phyloP scores from a whole-genome alignment of 2,329 filamentous ascomycete species.

The Cladophialophora yegresii region DNA sequence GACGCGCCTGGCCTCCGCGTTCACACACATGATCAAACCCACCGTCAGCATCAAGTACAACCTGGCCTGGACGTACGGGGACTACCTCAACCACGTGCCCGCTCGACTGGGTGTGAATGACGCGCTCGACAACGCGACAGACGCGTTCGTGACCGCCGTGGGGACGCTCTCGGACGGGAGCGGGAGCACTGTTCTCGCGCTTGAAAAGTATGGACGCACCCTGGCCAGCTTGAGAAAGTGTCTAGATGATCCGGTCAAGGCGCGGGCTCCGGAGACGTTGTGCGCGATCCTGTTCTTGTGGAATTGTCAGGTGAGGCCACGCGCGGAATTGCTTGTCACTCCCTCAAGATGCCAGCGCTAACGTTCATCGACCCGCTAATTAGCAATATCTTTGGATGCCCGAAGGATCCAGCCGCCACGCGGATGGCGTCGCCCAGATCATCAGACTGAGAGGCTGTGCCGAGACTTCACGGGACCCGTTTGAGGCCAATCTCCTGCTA shows the following conservation, averaged over 20 bases:
- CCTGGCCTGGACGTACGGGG: conserved; percentile 50
- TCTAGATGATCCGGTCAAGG: conserved; percentile 37
- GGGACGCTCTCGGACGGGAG: conserved; percentile 34
- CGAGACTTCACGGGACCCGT: neutral
- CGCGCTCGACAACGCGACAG: conserved; percentile 46
- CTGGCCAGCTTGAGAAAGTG: conserved; percentile 36
- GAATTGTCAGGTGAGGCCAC: conserved; percentile 37
- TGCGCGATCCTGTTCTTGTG: conserved; percentile 40
- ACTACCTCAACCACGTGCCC: conserved; percentile 52
- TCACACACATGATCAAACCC: conserved; percentile 41
- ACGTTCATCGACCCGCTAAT: neutral
- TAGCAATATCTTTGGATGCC: conserved; percentile 35
- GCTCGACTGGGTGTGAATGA: conserved; percentile 49
- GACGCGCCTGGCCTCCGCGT: conserved; percentile 40
- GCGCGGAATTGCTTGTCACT: too few species aligned
- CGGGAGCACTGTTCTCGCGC: conserved; percentile 29
- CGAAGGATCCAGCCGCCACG: conserved; percentile 37
- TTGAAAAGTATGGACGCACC: conserved; percentile 39
- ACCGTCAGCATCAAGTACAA: conserved; percentile 52
- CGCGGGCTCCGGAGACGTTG: conserved; percentile 36
- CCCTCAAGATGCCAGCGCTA: too few species aligned
- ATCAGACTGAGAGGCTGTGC: conserved; percentile 15
- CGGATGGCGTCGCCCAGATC: conserved; percentile 41
- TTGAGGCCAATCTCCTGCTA: conserved; percentile 23
- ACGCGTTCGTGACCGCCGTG: conserved; percentile 37